A percentile compares a stretch with the other conserved stretches of the same genome.
Evolutionary conservation across 2,329 filamentous ascomycete genomes (phyloP).

Genomic region (Hypoxylon sp.): DNA sequence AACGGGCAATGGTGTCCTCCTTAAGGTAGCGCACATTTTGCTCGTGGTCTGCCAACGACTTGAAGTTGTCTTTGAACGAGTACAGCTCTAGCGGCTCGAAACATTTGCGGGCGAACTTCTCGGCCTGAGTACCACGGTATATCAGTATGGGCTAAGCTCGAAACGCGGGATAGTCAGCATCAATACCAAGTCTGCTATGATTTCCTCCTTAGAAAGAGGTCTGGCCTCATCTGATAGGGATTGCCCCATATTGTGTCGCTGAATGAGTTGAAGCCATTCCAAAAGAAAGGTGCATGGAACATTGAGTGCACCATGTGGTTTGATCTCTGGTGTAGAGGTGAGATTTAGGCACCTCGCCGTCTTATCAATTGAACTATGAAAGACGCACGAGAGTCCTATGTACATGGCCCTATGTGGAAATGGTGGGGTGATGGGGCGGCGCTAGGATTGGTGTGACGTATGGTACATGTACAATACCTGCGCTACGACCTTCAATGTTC

Average conservation of each 20-base stretch:
- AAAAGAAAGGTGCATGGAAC: conserved; percentile 15
- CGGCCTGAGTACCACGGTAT: conserved; percentile 58
- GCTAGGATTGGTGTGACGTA: conserved; percentile 14
- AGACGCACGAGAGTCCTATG: background rate
- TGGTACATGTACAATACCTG: background rate
- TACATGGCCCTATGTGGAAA: background rate
- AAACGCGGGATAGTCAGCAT: conserved; percentile 13
- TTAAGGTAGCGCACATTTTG: conserved; percentile 74
- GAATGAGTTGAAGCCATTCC: conserved; percentile 45
- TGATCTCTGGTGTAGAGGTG: conserved; percentile 8
- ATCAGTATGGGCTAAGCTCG: conserved; percentile 18
- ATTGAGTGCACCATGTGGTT: background rate
- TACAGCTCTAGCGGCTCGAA: conserved; percentile 79
- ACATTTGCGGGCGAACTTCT: conserved; percentile 75
- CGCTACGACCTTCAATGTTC: background rate
- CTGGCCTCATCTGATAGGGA: conserved; percentile 60
- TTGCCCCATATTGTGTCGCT: conserved; percentile 62
- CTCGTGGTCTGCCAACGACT: conserved; percentile 74
- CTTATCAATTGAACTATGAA: conserved; percentile 4
- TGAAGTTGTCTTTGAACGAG: conserved; percentile 80
- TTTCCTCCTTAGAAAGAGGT: conserved; percentile 63
- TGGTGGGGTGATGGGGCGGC: conserved; percentile 16
- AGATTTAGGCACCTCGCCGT: background rate
- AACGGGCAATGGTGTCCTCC: conserved; percentile 77
- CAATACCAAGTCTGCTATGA: conserved; percentile 65